These are phyloP conservation scores for Suillus weaverae DNA, from an alignment of 768 basidiomycete species.

Conservation along the genomic window DNA sequence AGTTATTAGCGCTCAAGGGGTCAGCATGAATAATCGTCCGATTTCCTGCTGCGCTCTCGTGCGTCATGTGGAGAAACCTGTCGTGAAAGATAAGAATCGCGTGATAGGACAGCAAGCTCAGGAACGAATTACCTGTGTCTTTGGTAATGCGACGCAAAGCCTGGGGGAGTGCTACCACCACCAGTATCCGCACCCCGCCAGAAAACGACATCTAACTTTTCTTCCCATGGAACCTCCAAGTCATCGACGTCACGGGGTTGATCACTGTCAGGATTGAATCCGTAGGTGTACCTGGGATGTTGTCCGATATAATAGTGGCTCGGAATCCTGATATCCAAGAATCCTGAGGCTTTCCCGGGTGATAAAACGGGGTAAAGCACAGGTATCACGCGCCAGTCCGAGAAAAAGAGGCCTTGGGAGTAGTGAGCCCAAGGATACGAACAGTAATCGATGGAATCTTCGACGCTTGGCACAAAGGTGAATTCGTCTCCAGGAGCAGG, in stretches of 20 bases:
- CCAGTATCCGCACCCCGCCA: slow-evolving; percentile 98
- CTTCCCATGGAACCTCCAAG: slow-evolving; percentile 88
- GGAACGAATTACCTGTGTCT: slow-evolving; percentile 63
- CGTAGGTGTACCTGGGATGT: slow-evolving; percentile 83
- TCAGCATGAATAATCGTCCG: slow-evolving; percentile 70
- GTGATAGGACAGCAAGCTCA: slow-evolving; percentile 12
- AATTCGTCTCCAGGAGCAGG: slow-evolving; percentile 52
- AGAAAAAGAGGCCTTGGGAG: slow-evolving; percentile 94
- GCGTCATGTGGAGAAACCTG: slow-evolving; percentile 78
- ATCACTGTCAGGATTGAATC: slow-evolving; percentile 78
- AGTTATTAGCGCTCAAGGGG: slow-evolving; percentile 56
- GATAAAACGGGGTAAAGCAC: slow-evolving; percentile 93
- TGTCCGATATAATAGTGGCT: slow-evolving; percentile 95
- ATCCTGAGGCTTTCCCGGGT: slow-evolving; percentile 84
- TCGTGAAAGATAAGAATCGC: neutral
- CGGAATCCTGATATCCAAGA: slow-evolving; percentile 88
- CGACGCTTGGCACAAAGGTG: slow-evolving; percentile 58
- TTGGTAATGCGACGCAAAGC: slow-evolving; percentile 82
- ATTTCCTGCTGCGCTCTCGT: slow-evolving; percentile 45
- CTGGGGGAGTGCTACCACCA: slow-evolving; percentile 84
- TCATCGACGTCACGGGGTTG: slow-evolving; percentile 75
- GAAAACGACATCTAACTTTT: slow-evolving; percentile 84
- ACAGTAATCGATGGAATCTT: slow-evolving; percentile 79
- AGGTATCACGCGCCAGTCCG: slow-evolving; percentile 90
- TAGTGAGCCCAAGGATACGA: slow-evolving; percentile 78